Percentiles rank a stretch among this genome's conserved stretches.
phyloP scores from a whole-genome alignment of 2,329 filamentous ascomycete genomes.

The Metarhizium rileyi region DNA sequence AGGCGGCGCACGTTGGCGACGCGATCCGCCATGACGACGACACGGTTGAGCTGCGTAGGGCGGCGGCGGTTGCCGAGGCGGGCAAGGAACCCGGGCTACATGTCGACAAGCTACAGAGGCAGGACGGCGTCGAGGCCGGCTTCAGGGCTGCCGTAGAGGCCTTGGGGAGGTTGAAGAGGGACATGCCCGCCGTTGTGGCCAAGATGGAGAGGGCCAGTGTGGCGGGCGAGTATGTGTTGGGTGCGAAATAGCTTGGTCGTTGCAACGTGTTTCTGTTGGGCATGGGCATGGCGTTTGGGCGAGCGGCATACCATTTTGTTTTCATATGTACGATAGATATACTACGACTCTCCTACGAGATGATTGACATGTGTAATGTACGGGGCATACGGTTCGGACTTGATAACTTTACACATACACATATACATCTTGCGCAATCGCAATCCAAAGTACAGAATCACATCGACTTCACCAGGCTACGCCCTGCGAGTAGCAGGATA shows the following conservation, averaged over 20 bases:
- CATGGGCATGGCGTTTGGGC: background rate
- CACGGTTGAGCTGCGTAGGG: constrained; percentile 23
- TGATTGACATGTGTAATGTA: too few relatives aligned
- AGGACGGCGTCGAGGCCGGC: constrained; percentile 31
- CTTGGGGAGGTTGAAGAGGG: constrained; percentile 44
- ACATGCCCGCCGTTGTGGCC: constrained; percentile 52
- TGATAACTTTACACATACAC: too few relatives aligned
- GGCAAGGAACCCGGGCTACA: constrained; percentile 18
- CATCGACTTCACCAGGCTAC: too few relatives aligned
- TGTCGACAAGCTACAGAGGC: constrained; percentile 31
- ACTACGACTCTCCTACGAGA: too few relatives aligned
- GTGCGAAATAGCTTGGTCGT: constrained; percentile 10
- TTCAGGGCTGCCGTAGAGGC: constrained; percentile 40
- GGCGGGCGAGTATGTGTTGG: constrained; percentile 47
- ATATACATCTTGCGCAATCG: too few relatives aligned
- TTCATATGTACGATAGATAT: too few relatives aligned
- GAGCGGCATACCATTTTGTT: background rate
- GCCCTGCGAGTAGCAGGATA: too few relatives aligned
- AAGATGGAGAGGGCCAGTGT: constrained; percentile 55
- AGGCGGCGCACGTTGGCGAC: constrained; percentile 29
- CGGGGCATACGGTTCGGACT: too few relatives aligned
- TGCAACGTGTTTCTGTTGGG: background rate
- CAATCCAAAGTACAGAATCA: too few relatives aligned
- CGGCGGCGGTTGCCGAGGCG: constrained; percentile 10
- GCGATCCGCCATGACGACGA: constrained; percentile 38